Base-by-base conservation (phyloP, 352 stramenopile genomes). In the Phytophthora constricta region DNA sequence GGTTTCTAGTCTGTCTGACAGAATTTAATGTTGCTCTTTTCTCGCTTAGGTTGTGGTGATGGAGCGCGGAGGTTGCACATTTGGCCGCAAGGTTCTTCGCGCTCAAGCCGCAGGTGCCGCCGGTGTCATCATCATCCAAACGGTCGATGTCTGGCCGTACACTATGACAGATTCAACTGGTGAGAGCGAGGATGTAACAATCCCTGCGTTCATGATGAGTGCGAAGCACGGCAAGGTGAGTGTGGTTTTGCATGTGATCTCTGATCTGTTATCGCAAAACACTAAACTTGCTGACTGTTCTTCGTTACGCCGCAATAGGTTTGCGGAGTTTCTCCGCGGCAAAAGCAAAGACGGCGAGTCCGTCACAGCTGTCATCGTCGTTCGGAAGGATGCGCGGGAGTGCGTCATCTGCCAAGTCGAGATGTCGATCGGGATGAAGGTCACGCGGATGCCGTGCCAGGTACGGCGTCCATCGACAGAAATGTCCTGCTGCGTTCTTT, bases 371-470 rank as follows among this genome's bases (percentile, higher is more conserved):
- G 72, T 88, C 33, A 82, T 94, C 25, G 65, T 74, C 16, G 84
- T 91, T 20, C 80, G 81, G 10, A 88, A 89, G 27, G 70, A 94
- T 52, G 84, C 77, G 22, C 84, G 83, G 26, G 86, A 94, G 56
- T 94, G 86, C 53, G 86, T 92, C 11, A 91, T 94, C 46, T 94
- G 86, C 65, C 86, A 94, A 69, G 81, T 90, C 23, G 84, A 92
- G 11, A 84, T 92, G 71, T 70, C 76, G 11, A 86, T 92, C 51
- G 86, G 86, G 10, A 86, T 80, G 72, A 74, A 79, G 31, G 79
- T 92, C 43, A 92, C 82, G 16, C 74, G 80, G 14, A 91, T 91
- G 82, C 82, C 82, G 7, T 91, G 82, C 22, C 82, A 91, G 76
- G 82, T 90, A n/a, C n/a, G n/a, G n/a, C n/a, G n/a, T n/a, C n/a